These are phyloP conservation scores for Eucalyptus polyanthemos DNA, from an alignment of 345 rosid genomes.

Conservation along the genomic window DNA sequence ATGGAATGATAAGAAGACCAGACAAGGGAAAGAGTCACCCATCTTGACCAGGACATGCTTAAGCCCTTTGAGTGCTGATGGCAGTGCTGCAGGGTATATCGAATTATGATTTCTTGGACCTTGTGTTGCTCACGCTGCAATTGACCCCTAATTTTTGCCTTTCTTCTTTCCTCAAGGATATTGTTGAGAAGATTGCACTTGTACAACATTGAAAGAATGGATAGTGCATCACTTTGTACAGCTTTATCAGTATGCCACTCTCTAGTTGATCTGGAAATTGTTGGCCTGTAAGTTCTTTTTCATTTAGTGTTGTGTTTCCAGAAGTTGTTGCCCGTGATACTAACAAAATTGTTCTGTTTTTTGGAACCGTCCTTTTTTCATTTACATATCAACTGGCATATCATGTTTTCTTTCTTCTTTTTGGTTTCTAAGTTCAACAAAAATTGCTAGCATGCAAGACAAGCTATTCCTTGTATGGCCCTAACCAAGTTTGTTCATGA, in stretches of 20 bases:
- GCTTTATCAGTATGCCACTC: constrained; percentile 61
- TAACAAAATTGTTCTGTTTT: background rate
- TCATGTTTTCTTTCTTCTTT: background rate
- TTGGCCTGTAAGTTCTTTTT: constrained; percentile 66
- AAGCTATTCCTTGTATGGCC: background rate
- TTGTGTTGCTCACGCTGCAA: background rate
- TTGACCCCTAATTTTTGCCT: background rate
- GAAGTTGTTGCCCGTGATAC: background rate
- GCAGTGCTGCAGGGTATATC: constrained; percentile 48
- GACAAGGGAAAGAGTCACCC: constrained; percentile 67
- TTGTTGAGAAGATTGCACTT: constrained; percentile 75
- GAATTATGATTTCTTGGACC: background rate
- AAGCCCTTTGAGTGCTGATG: constrained; percentile 38
- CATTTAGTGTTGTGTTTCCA: background rate
- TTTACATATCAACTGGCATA: background rate
- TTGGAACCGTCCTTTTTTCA: background rate
- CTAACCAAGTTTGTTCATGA: background rate
- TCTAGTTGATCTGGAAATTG: constrained; percentile 72
- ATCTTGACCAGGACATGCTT: constrained; percentile 60
- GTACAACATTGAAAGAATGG: constrained; percentile 53
- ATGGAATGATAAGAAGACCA: constrained; percentile 63
- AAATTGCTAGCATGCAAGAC: background rate
- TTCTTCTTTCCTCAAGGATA: constrained; percentile 23
- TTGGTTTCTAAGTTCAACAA: background rate
- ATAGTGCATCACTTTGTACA: constrained; percentile 33